phyloP scores from a whole-genome alignment of 139 green algal genomes.

The Tetraselmis chui region DNA sequence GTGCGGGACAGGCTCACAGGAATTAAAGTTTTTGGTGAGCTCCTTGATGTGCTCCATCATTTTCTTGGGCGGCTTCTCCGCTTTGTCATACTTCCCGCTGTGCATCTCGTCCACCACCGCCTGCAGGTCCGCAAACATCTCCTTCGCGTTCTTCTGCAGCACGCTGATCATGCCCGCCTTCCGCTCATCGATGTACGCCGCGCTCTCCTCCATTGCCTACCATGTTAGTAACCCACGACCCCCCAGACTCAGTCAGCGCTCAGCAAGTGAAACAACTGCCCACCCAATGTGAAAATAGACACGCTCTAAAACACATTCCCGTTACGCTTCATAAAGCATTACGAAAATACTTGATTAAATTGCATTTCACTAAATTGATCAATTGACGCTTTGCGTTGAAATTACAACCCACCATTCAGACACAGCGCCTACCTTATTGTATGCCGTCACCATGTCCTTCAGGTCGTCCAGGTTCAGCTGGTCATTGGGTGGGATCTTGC shows the following conservation, averaged over 20 bases:
- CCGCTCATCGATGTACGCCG: slow-evolving; percentile 28
- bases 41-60: not conserved
- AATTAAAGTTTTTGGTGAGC: not conserved
- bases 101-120: not conserved
- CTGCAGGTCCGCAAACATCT: slow-evolving; percentile 1
- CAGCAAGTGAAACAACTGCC: too few species aligned
- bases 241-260: too few species aligned
- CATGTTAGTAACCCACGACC: slow-evolving; percentile 18
- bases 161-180: slow-evolving; percentile 1
- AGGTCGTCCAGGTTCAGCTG: slow-evolving; percentile 35
- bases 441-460: slow-evolving; percentile 25
- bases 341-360: not conserved
- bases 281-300: slow-evolving; percentile 7
- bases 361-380: too few species aligned
- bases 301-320: not conserved
- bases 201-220: slow-evolving; percentile 24
- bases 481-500: slow-evolving; percentile 32
- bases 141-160: slow-evolving; percentile 10
- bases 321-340: slow-evolving; percentile 5
- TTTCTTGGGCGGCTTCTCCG: not conserved
- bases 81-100: not conserved
- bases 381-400: too few species aligned
- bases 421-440: slow-evolving; percentile 5
- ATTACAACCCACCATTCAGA: not conserved
- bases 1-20: too few species aligned